Evolutionary conservation across 2,329 filamentous ascomycete species (phyloP), one percentile per base, ranked within the genome.

Genomic region (Trichoderma asperellum): DNA sequence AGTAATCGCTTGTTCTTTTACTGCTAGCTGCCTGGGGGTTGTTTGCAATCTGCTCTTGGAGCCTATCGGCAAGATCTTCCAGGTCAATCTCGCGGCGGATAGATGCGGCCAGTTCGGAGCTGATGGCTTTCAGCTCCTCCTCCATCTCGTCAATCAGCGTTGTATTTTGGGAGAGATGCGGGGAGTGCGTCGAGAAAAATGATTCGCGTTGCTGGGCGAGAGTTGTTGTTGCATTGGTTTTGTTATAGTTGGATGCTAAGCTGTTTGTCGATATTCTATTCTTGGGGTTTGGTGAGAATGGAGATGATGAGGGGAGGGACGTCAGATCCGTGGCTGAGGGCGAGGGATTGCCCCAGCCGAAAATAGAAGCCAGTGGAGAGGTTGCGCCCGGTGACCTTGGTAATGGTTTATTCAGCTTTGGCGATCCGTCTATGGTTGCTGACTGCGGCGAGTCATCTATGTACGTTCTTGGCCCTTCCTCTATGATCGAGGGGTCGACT

Each of bases 1-100:
- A 99, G 82, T 99, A 98, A 81, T 99, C 96, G 81, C 96, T 98
- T 11, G 93, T 96, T 71, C 95, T 88, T 78, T 92, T 91, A 72
- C 88, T 90, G 72, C 87, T 89, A 34, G 86, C 75, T 73, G 83
- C 77, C 79, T 84, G 81, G 76, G 85, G 76, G 80, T 89, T 85
- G 79, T 84, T 86, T 40, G 14, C 14, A 72, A 86, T 85, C 76
- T 97, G 94, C n/a, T 89, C 83, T 78, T 97, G 94, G 74, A 97
- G 83, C 69, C 92, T 87, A 73, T 99, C 96, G 0, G 98, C 90
- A 58, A 98, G 85, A 79, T 99, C 96, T 80, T 99, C 96, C 37
- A 99, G 82, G 74, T 99, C 96, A 88, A 99, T 95, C 83, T 99
- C 96, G 71, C 96, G 89, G 75, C 92, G 89, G 76, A 99, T 98